Evolutionary conservation across 805 yeast species (phyloP).

Genomic region (Saturnispora saitoi): DNA sequence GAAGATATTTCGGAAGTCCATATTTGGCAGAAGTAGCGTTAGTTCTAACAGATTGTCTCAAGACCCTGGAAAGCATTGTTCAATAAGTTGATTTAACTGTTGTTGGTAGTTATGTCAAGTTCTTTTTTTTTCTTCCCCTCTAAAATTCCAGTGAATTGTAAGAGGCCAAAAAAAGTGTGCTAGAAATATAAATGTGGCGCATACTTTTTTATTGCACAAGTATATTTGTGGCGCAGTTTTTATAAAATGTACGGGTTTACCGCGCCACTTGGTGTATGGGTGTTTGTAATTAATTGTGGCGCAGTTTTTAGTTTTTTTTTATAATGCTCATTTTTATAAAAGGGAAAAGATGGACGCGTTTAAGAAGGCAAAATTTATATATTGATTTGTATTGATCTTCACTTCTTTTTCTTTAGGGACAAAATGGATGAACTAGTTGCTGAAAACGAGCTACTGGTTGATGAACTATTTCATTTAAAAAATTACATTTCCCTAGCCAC

Average conservation of each 20-base stretch:
- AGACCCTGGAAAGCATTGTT: constrained; percentile 5
- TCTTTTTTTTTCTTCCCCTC: not conserved
- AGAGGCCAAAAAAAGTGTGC: not conserved
- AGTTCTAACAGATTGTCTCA: constrained; percentile 5
- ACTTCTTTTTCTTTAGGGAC: not conserved
- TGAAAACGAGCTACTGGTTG: constrained; percentile 40
- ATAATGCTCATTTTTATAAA: not conserved
- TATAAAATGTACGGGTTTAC: not conserved
- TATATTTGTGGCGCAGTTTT: not conserved
- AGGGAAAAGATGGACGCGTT: not conserved
- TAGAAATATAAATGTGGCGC: not conserved
- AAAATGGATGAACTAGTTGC: constrained; percentile 5
- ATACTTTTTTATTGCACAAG: not conserved
- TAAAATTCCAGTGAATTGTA: not conserved
- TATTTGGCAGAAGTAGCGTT: constrained; percentile 16
- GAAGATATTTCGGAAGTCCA: constrained; percentile 25
- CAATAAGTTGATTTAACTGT: not conserved
- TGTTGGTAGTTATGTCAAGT: not conserved
- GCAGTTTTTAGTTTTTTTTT: not conserved
- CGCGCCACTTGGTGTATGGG: not conserved
- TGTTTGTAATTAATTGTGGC: not conserved
- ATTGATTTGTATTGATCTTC: not conserved
- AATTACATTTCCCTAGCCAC: constrained; percentile 53
- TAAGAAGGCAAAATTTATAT: not conserved
- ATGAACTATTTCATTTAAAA: constrained; percentile 56